phyloP scores from a whole-genome alignment of 2,329 filamentous ascomycete species.

The Tolypocladium tropicale region DNA sequence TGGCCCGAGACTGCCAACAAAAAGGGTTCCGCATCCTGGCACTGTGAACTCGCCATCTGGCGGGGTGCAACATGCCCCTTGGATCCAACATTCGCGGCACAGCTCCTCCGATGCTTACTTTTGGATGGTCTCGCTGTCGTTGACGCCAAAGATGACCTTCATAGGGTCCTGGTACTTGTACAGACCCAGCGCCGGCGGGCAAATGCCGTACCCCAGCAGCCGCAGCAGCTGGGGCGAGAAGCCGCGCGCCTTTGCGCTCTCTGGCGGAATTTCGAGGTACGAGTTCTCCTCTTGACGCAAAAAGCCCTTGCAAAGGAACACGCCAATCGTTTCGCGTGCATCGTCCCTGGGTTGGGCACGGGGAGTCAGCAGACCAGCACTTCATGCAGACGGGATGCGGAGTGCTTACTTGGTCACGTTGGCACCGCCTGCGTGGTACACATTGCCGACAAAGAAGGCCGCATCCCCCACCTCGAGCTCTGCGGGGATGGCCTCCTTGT shows the following conservation, averaged over 20 bases:
- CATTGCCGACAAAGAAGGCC: constrained; percentile 26
- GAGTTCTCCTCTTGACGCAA: constrained; percentile 24
- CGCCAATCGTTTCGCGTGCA: constrained; percentile 19
- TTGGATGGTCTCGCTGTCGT: constrained; percentile 21
- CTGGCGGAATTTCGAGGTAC: constrained; percentile 18
- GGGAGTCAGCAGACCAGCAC: not conserved
- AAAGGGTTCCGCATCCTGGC: constrained; percentile 13
- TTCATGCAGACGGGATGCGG: not conserved
- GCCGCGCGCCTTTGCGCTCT: constrained; percentile 15
- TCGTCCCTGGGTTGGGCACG: constrained; percentile 11
- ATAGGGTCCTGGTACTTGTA: constrained; percentile 26
- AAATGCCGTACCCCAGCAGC: constrained; percentile 22
- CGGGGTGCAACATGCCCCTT: not conserved
- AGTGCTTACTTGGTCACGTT: constrained; percentile 19
- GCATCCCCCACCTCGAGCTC: constrained; percentile 29
- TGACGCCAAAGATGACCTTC: constrained; percentile 22
- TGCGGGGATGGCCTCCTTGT: constrained; percentile 26
- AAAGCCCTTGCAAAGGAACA: constrained; percentile 23
- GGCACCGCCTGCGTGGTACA: constrained; percentile 29
- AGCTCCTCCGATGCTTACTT: not conserved
- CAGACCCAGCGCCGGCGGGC: constrained; percentile 22
- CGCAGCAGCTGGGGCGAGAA: constrained; percentile 20
- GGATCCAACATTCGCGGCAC: not conserved
- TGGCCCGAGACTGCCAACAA: constrained; percentile 11
- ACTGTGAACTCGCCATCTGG: constrained; percentile 7